phyloP scores from a whole-genome alignment of 2,329 filamentous ascomycete species.

The Curvularia verruculosa region DNA sequence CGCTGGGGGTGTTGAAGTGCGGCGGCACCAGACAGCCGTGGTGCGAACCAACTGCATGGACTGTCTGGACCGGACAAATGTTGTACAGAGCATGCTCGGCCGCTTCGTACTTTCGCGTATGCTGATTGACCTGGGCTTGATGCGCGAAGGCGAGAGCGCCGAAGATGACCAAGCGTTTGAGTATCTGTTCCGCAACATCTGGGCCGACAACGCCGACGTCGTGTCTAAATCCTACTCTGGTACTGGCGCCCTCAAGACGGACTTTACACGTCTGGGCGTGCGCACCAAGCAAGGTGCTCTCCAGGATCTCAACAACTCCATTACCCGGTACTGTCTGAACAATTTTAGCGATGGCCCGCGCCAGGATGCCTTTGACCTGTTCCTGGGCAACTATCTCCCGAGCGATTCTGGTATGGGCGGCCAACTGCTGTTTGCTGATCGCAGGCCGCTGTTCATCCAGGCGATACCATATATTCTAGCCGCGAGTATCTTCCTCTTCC shows the following conservation, averaged over 20 bases:
- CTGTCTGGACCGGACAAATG: conserved; percentile 95
- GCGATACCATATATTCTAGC: conserved; percentile 90
- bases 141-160: conserved; percentile 77
- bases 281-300: conserved; percentile 84
- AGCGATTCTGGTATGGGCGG: conserved; percentile 72
- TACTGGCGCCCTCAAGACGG: conserved; percentile 96
- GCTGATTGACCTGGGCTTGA: conserved; percentile 80
- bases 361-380: conserved; percentile 94
- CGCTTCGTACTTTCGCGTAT: conserved; percentile 88
- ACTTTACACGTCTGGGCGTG: conserved; percentile 91
- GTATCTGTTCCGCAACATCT: conserved; percentile 91
- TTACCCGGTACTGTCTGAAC: conserved; percentile 89
- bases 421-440: conserved; percentile 79
- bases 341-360: conserved; percentile 94
- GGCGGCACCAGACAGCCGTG: conserved; percentile 82
- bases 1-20: conserved; percentile 76
- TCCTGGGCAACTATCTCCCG: conserved; percentile 84
- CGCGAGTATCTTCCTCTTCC: conserved; percentile 82
- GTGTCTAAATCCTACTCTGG: conserved; percentile 93
- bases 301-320: conserved; percentile 84
- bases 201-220: conserved; percentile 97
- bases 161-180: conserved; percentile 84
- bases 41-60: conserved; percentile 99
- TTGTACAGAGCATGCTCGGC: conserved; percentile 96
- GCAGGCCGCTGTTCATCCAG: conserved; percentile 85